phyloP scores from a whole-genome alignment of 225 moss, liverwort and hornwort species.

The Thuidium tamariscinum region DNA sequence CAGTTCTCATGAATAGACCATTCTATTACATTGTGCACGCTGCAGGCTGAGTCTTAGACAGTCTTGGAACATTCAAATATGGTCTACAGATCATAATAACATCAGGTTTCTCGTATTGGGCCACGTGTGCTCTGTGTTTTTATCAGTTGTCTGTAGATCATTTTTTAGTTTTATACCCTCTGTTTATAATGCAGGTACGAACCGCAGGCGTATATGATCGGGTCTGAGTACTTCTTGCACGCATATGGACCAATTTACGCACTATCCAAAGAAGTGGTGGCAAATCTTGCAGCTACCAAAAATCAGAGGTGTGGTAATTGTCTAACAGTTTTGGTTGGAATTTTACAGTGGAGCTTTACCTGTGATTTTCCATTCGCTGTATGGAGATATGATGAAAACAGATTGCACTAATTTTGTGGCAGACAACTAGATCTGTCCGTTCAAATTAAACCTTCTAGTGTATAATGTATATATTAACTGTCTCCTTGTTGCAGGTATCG shows the following conservation, averaged over 20 bases:
- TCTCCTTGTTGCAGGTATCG: conserved; percentile 47
- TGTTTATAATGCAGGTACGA: conserved; percentile 59
- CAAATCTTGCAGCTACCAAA: conserved; percentile 55
- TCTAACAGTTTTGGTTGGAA: background rate
- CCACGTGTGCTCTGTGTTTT: background rate
- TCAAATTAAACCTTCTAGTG: background rate
- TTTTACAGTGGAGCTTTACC: background rate
- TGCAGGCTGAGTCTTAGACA: background rate
- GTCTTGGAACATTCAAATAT: background rate
- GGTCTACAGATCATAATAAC: background rate
- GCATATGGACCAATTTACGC: conserved; percentile 99
- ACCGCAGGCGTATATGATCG: conserved; percentile 71
- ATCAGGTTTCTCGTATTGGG: background rate
- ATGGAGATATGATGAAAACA: background rate
- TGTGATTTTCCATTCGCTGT: background rate
- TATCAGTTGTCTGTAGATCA: background rate
- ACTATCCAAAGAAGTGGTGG: conserved; percentile 71
- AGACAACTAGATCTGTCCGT: background rate
- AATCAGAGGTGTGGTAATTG: conserved; percentile 44
- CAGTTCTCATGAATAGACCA: background rate
- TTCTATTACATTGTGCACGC: background rate
- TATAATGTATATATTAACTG: background rate
- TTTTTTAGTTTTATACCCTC: background rate
- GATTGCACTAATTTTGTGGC: background rate
- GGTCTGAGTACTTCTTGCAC: conserved; percentile 86